Base-by-base conservation (phyloP, 208 protist genomes). In the Trypanosomatidae sp. region DNA sequence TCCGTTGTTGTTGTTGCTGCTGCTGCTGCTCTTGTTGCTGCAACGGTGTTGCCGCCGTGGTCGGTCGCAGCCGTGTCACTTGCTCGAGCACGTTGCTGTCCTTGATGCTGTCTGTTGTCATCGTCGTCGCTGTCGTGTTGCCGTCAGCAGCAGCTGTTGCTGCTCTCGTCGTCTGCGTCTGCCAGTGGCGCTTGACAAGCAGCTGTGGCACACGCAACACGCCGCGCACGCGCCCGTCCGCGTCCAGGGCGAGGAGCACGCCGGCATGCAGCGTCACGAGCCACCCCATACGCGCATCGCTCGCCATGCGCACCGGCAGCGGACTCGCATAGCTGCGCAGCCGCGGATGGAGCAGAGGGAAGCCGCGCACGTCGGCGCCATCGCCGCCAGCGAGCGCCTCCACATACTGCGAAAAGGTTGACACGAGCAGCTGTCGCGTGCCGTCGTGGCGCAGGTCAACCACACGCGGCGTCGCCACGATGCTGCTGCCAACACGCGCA, bases 181-280 rank as follows among this genome's bases (percentile, higher is more conserved):
- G 56, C 90, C 90, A 96, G 33, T 88, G 42, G 37, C 74, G 81
- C 43, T 84, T 80, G 13, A 96, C 58, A 6, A 64, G 56, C 0
- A 96, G 61, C 26, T 77, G 66, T 6, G 88, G 88, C 4, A 96
- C 55, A 21, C 65, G 62, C 13, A 92, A 24, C 11, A 66, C 44
- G 1, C 67, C 71, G 24, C 61, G 58, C 32, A 67, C 48, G 38
- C 67, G 56, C 24, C 88, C 88, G 10, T 80, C 53, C 21, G 67
- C 56, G 4, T 48, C 25, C 24, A 96, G 75, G 8, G 95, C 60
- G 23, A 96, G 44, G 3, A 96, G 64, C 48, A 95, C 88, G 3
- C 78, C 91, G 15, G 65, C 87, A 43, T 80, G 82, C 33, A 89
- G 85, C 10, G 78, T 53, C 0, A 95, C 58, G 23, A 96, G 64